Percentiles rank a stretch among this genome's conserved stretches.
Evolutionary conservation across 805 yeast species (phyloP).

Genomic region (Nakazawaea sp.): DNA sequence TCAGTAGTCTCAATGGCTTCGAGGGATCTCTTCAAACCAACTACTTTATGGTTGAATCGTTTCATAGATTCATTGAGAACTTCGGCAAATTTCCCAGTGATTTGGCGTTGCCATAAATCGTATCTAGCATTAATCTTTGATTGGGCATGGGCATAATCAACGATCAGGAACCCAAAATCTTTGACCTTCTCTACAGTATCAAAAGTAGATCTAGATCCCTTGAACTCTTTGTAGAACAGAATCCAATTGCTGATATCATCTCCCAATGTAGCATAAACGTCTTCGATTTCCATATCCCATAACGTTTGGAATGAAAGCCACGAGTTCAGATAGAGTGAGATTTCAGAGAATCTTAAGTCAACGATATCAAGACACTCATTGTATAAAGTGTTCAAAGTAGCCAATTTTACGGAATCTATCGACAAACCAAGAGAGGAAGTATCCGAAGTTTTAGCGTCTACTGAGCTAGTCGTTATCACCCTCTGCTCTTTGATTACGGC

Average conservation of each 20-base stretch:
- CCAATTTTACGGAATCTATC: not conserved
- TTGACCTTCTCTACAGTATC: conserved; percentile 39
- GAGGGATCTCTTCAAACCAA: conserved; percentile 24
- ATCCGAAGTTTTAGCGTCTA: conserved; percentile 15
- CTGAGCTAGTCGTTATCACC: conserved; percentile 16
- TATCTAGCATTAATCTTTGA: conserved; percentile 39
- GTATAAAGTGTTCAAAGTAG: conserved; percentile 10
- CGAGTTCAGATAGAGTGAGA: conserved; percentile 29
- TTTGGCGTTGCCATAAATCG: conserved; percentile 49
- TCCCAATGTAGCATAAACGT: conserved; percentile 28
- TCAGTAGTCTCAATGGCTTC: conserved; percentile 30
- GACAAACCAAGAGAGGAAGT: no score
- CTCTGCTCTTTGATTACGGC: conserved; percentile 20
- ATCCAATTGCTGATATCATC: conserved; percentile 41
- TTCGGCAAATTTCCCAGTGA: conserved; percentile 33
- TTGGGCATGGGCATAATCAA: conserved; percentile 50
- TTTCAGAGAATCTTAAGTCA: conserved; percentile 24
- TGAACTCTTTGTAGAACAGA: conserved; percentile 33
- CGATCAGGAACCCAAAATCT: conserved; percentile 30
- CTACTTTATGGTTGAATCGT: conserved; percentile 24
- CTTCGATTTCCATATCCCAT: conserved; percentile 48
- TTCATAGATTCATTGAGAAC: conserved; percentile 25
- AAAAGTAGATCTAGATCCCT: conserved; percentile 35
- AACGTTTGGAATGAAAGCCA: conserved; percentile 55
- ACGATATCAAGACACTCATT: conserved; percentile 20